Percentiles rank a stretch among this genome's conserved stretches.
phyloP scores from a whole-genome alignment of 345 rosid genomes.

The Melaleuca quinquenervia region DNA sequence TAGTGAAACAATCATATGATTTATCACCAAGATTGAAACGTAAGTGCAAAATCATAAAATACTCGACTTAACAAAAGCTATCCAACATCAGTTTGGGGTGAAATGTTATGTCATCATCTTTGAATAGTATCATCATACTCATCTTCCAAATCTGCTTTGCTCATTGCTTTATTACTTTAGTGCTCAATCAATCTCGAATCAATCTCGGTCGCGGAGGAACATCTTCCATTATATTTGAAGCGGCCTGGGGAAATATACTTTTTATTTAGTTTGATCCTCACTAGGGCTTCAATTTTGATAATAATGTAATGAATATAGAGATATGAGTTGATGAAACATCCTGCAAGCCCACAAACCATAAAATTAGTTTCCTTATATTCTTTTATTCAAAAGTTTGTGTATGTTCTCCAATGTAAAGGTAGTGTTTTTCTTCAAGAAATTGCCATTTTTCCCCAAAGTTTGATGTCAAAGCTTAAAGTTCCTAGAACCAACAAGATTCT shows the following conservation, averaged over 20 bases:
- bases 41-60: neutral
- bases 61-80: neutral
- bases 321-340: rapidly evolving
- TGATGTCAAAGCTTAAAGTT: no score
- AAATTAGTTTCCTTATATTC: neutral
- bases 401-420: neutral
- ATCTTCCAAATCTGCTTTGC: neutral
- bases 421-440: neutral
- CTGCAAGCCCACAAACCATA: neutral
- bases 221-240: neutral
- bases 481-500: neutral
- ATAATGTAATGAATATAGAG: neutral
- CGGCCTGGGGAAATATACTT: neutral
- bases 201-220: neutral
- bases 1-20: no score
- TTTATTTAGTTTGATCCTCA: neutral
- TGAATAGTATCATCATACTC: neutral
- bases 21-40: neutral
- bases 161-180: neutral
- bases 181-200: neutral
- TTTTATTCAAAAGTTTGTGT: neutral
- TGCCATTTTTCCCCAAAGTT: no score
- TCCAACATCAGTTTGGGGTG: neutral
- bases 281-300: neutral
- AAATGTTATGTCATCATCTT: neutral